These are phyloP conservation scores for Cyberlindnera amylophila DNA, from an alignment of 805 yeast species.

Conservation along the genomic window DNA sequence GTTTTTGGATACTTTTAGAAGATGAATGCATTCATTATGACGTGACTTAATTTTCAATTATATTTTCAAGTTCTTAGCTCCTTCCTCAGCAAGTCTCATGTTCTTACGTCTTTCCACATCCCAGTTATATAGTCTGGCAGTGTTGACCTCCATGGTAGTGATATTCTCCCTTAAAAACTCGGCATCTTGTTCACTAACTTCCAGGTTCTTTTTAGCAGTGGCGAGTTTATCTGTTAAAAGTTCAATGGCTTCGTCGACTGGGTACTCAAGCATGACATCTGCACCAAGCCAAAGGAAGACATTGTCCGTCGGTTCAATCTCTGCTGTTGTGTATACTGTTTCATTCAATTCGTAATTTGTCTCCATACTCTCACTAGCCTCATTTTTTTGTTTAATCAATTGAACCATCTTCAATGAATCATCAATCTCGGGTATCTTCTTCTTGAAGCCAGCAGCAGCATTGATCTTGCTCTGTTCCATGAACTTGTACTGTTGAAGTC, in stretches of 20 bases:
- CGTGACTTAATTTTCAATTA: conserved; percentile 1
- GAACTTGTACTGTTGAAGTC: conserved; percentile 83
- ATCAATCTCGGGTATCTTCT: conserved; percentile 87
- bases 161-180: conserved; percentile 84
- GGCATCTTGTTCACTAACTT: conserved; percentile 72
- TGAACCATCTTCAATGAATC: conserved; percentile 76
- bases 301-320: conserved; percentile 54
- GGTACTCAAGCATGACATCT: conserved; percentile 93
- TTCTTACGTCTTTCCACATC: conserved; percentile 70
- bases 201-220: conserved; percentile 56
- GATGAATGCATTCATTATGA: conserved; percentile 18
- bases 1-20: conserved; percentile 44
- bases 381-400: conserved; percentile 49
- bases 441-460: conserved; percentile 42
- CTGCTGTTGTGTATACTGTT: conserved; percentile 83
- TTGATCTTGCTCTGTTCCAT: conserved; percentile 53
- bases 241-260: conserved; percentile 79
- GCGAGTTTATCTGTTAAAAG: conserved; percentile 59
- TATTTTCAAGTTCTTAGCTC: conserved; percentile 33
- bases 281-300: conserved; percentile 98
- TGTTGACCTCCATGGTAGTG: conserved; percentile 96
- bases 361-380: conserved; percentile 42
- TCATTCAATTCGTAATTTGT: conserved; percentile 92
- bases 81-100: conserved; percentile 40
- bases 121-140: conserved; percentile 89